These are phyloP conservation scores for Sporopachydermia lactativora DNA, from an alignment of 805 yeast species.

Conservation along the genomic window DNA sequence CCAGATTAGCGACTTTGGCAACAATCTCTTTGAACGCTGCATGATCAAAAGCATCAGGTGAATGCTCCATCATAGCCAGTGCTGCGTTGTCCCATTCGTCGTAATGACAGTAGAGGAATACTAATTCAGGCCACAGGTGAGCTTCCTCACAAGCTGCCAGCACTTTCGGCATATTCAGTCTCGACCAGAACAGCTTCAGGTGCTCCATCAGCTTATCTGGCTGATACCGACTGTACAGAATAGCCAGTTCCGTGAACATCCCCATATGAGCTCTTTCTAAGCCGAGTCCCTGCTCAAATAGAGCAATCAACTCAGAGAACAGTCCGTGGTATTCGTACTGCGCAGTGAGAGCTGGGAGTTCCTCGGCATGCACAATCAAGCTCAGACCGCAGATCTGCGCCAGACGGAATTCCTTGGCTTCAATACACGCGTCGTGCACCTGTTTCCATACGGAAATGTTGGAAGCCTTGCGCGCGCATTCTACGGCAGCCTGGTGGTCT, in stretches of 20 bases:
- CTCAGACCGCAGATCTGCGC: slow-evolving; percentile 99
- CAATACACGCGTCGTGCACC: slow-evolving; percentile 93
- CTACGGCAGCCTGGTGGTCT: slow-evolving; percentile 94
- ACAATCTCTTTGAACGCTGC: slow-evolving; percentile 86
- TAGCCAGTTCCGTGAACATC: slow-evolving; percentile 94
- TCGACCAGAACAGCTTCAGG: slow-evolving; percentile 93
- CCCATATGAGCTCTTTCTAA: slow-evolving; percentile 99
- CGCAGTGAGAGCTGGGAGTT: slow-evolving; percentile 74
- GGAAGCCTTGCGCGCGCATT: slow-evolving; percentile 96
- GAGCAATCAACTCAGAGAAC: slow-evolving; percentile 79
- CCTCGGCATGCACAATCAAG: slow-evolving; percentile 95
- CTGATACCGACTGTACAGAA: slow-evolving; percentile 77
- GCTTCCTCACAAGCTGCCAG: slow-evolving; percentile 87
- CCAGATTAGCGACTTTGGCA: slow-evolving; percentile 90
- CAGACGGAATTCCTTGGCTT: slow-evolving; percentile 83
- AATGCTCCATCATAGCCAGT: slow-evolving; percentile 87
- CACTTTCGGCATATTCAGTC: slow-evolving; percentile 95
- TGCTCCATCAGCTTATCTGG: slow-evolving; percentile 93
- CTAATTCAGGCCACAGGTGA: slow-evolving; percentile 92
- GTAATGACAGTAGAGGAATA: slow-evolving; percentile 93
- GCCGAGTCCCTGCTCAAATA: slow-evolving; percentile 91
- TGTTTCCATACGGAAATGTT: slow-evolving; percentile 93
- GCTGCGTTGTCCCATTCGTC: slow-evolving; percentile 99
- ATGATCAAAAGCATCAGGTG: slow-evolving; percentile 89
- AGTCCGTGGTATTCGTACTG: slow-evolving; percentile 85